phyloP scores from a whole-genome alignment of 257 asterid genomes.

The Nicotiana attenuata region DNA sequence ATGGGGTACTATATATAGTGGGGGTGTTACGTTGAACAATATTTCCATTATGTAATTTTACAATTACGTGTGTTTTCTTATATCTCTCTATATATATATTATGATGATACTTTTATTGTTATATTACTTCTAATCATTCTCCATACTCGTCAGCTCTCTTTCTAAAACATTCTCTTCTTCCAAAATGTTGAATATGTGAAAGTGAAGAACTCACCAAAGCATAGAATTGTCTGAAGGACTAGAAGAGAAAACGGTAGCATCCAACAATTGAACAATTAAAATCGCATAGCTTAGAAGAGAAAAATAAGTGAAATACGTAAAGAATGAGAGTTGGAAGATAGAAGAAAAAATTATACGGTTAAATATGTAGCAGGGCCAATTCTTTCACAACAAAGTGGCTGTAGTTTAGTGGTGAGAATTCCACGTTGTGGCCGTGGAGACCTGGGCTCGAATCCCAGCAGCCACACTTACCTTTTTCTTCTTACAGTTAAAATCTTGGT shows the following conservation, averaged over 20 bases:
- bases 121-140: no score
- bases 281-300: no score
- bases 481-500: no score
- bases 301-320: no score
- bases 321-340: background rate
- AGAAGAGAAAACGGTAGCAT: no score
- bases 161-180: no score
- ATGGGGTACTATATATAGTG: background rate
- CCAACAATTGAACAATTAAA: no score
- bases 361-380: no score
- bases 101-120: background rate
- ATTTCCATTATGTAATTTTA: background rate
- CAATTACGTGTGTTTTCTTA: background rate
- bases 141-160: no score
- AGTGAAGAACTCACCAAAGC: background rate
- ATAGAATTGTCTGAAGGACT: no score
- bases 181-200: background rate
- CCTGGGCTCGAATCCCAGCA: slow-evolving; percentile 99
- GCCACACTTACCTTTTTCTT: slow-evolving; percentile 46
- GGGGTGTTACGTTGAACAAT: background rate
- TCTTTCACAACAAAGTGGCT: slow-evolving; percentile 28
- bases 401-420: slow-evolving; percentile 99
- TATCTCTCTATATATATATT: background rate
- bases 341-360: no score
- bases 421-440: slow-evolving; percentile 99